Base-by-base conservation (phyloP, 2,329 filamentous ascomycete genomes). In the Pseudogymnoascus sp. region DNA sequence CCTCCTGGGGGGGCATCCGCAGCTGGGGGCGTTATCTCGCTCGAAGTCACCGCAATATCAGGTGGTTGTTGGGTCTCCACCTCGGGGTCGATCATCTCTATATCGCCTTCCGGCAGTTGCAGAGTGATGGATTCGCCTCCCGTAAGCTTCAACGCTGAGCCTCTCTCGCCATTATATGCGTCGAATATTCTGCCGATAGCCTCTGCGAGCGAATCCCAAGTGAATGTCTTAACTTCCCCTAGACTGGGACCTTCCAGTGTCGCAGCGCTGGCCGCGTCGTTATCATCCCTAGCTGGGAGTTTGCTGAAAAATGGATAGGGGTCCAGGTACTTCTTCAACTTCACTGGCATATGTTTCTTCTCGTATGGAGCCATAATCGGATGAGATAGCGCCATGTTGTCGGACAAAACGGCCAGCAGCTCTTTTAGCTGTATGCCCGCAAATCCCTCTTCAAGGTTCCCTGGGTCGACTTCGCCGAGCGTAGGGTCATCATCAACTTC, bases 401-500 rank as follows among this genome's bases (percentile, higher is more conserved):
- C 85, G 2, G 74, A 76, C 1, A 88, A 73, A 2, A 83, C 72
- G 21, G 79, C 67, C 4, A 88, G 76, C 47, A 83, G 77, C 33
- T 79, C 74, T 66, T 83, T 86, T 59, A 88, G 72, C 69, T 87
- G 82, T 68, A 85, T 82, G 3, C 85, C 85, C 0, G 85, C 84
- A 65, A 86, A 80, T 0, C 79, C 83, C 68, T 88, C 85, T 44
- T 84, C 84, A 12, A 88, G 74, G 0, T 84, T 86, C 0, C 83
- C 82, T 0, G 85, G 85, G 33, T 85, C 81, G 11, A 87, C 80
- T 65, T 88, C 84, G 28, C 79, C 78, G 1, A 86, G 76, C 2
- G 84, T 79, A 0, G 85, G 85, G 67, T 88, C 85, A 69, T 88
- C 85, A 66, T 88, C 85, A 38, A 87, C 75, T 71, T 88, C 85